Evolutionary conservation across 306 rosid species (phyloP).

Genomic region (Datisca glomerata): DNA sequence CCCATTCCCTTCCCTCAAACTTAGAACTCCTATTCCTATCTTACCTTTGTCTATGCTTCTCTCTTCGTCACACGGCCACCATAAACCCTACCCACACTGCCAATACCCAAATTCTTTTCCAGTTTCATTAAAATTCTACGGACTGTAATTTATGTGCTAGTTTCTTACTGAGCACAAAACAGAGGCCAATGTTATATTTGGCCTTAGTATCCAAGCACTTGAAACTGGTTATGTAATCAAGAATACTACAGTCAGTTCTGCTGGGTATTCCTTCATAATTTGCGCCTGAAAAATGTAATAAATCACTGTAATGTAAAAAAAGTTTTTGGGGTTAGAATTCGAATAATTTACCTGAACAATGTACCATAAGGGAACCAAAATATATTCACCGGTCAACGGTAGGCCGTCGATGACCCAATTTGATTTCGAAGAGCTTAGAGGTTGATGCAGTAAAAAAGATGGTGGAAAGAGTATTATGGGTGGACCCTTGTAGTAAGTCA

Average conservation of each 20-base stretch:
- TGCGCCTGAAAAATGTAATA: slow-evolving; percentile 35
- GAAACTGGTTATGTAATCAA: slow-evolving; percentile 41
- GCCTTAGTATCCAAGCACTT: slow-evolving; percentile 61
- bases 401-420: slow-evolving; percentile 70
- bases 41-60: too few species aligned
- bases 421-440: slow-evolving; percentile 21
- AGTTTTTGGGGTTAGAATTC: background rate
- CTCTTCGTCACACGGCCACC: too few species aligned
- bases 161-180: slow-evolving; percentile 67
- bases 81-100: too few species aligned
- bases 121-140: too few species aligned
- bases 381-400: slow-evolving; percentile 45
- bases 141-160: background rate
- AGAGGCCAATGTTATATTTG: slow-evolving; percentile 42
- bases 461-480: slow-evolving; percentile 25
- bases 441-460: slow-evolving; percentile 23
- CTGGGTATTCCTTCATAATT: slow-evolving; percentile 77
- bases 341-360: slow-evolving; percentile 47
- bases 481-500: slow-evolving; percentile 73
- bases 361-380: slow-evolving; percentile 64
- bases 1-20: too few species aligned
- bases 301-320: background rate
- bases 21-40: too few species aligned
- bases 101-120: too few species aligned
- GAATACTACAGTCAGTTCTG: slow-evolving; percentile 65